phyloP scores from a whole-genome alignment of 805 yeast species.

The Suhomyces emberorum region DNA sequence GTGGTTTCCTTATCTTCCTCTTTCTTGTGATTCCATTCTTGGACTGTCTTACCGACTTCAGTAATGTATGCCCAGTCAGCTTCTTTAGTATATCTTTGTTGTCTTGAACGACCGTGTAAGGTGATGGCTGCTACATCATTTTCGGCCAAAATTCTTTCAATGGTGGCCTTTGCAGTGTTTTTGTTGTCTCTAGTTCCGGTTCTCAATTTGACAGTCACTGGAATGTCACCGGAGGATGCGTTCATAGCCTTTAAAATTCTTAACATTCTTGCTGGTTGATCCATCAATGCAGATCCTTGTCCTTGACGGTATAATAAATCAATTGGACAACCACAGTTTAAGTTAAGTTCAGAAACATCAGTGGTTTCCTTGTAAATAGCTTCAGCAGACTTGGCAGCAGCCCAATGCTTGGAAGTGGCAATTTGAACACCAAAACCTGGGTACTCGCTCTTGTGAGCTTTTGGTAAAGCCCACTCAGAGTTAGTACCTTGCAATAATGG shows the following conservation, averaged over 20 bases:
- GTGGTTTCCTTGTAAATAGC: constrained; percentile 57
- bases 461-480: constrained; percentile 96
- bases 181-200: constrained; percentile 84
- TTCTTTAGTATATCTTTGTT: constrained; percentile 85
- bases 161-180: constrained; percentile 81
- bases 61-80: constrained; percentile 93
- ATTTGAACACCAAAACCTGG: constrained; percentile 94
- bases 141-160: constrained; percentile 67
- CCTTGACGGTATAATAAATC: constrained; percentile 93
- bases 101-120: constrained; percentile 93
- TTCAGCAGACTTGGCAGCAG: constrained; percentile 91
- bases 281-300: constrained; percentile 91
- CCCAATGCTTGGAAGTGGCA: constrained; percentile 90
- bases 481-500: constrained; percentile 88
- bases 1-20: constrained; percentile 57
- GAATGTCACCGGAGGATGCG: constrained; percentile 83
- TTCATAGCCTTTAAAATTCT: constrained; percentile 86
- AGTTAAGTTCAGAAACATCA: constrained; percentile 74
- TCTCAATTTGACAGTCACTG: constrained; percentile 87
- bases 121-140: constrained; percentile 89
- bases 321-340: constrained; percentile 97
- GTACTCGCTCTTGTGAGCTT: constrained; percentile 76
- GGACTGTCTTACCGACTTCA: constrained; percentile 66
- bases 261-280: constrained; percentile 76
- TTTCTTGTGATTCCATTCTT: constrained; percentile 53